Percentiles rank a stretch among this genome's conserved stretches.
phyloP scores from a whole-genome alignment of 2,329 filamentous ascomycete genomes.

The Fusarium oligoseptatum region DNA sequence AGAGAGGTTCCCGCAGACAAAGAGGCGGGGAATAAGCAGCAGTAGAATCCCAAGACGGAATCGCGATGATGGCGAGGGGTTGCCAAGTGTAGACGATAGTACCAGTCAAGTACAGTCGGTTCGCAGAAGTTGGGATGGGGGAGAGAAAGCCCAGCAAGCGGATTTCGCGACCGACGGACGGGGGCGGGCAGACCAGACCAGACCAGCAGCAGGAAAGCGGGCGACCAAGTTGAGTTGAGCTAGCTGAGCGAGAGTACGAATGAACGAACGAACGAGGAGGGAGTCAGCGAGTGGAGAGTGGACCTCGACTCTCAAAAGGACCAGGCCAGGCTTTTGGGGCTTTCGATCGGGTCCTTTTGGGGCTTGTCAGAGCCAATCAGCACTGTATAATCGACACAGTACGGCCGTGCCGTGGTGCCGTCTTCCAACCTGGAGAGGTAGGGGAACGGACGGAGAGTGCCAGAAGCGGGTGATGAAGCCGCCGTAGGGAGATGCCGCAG shows the following conservation, averaged over 20 bases:
- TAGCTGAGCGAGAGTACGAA: constrained; percentile 22
- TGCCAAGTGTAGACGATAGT: constrained; percentile 20
- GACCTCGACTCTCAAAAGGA: constrained; percentile 40
- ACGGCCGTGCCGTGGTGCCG: constrained; percentile 17
- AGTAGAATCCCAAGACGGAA: constrained; percentile 30
- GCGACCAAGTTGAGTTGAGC: constrained; percentile 23
- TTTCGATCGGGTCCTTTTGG: constrained; percentile 30
- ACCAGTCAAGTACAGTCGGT: constrained; percentile 31
- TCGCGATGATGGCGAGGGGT: constrained; percentile 36
- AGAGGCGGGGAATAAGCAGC: constrained; percentile 33
- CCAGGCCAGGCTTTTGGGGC: constrained; percentile 35
- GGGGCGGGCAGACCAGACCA: constrained; percentile 28
- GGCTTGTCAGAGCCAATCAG: constrained; percentile 16
- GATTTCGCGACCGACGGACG: constrained; percentile 38
- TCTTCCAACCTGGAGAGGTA: constrained; percentile 3
- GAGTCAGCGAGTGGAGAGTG: constrained; percentile 35
- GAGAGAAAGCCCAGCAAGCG: constrained; percentile 23
- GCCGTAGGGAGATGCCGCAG: constrained; percentile 18
- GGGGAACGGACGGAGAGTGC: constrained; percentile 16
- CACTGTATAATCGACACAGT: constrained; percentile 39
- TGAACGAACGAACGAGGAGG: constrained; percentile 28
- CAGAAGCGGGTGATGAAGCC: not conserved
- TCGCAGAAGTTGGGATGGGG: constrained; percentile 34
- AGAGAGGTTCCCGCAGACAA: constrained; percentile 19
- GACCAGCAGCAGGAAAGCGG: constrained; percentile 11